A percentile compares a stretch with the other conserved stretches of the same genome.
Evolutionary conservation across 139 green algal genomes (phyloP).

Genomic region (Chlamydomonas sphaeroides): DNA sequence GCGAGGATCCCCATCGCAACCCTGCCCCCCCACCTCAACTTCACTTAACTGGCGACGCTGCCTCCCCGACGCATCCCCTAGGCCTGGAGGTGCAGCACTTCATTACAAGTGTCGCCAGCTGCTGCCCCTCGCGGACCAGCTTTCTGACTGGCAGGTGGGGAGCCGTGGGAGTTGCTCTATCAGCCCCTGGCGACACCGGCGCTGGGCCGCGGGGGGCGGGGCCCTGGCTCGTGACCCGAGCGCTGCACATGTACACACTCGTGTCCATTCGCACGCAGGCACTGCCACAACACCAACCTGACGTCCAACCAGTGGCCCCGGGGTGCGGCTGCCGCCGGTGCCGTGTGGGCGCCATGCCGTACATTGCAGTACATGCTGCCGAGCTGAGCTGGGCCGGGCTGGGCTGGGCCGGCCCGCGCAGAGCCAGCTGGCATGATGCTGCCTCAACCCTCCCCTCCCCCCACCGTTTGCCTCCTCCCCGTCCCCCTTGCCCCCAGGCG

Average conservation of each 20-base stretch:
- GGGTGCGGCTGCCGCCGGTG: background rate
- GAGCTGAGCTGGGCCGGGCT: too few species aligned
- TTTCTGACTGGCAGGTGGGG: conserved; percentile 1
- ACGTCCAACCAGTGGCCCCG: conserved; percentile 9
- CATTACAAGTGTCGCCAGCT: background rate
- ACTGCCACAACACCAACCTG: conserved; percentile 35
- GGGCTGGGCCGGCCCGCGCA: too few species aligned
- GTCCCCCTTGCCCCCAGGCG: background rate
- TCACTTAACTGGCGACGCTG: too few species aligned
- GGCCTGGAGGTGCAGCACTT: conserved; percentile 27
- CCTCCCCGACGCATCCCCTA: background rate
- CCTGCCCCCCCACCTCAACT: too few species aligned
- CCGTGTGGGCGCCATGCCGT: background rate
- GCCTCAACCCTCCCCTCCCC: too few species aligned
- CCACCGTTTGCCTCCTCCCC: background rate
- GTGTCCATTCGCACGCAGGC: background rate
- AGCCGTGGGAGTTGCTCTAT: too few species aligned
- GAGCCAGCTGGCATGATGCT: too few species aligned
- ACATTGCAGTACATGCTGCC: too few species aligned
- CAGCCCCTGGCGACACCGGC: too few species aligned
- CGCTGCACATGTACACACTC: background rate
- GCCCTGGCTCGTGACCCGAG: too few species aligned
- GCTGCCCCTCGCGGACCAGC: conserved; percentile 12
- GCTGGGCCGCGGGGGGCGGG: too few species aligned
- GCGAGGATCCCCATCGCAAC: background rate